Evolutionary conservation across 2,329 filamentous ascomycete genomes (phyloP).

Genomic region (Berkeleyomyces basicola): DNA sequence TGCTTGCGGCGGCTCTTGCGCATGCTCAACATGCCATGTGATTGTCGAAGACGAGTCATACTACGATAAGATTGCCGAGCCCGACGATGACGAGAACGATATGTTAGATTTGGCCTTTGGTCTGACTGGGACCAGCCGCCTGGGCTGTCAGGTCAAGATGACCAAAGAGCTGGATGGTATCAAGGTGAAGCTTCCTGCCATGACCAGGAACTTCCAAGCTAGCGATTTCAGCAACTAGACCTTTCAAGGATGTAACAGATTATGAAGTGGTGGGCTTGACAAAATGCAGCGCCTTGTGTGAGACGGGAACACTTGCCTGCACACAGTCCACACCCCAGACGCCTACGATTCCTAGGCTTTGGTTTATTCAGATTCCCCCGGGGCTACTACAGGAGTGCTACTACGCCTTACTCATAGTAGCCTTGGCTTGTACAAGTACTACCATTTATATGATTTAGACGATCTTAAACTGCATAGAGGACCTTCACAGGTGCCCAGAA

Average conservation of each 20-base stretch:
- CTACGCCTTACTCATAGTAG: neutral
- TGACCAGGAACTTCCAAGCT: slow-evolving; percentile 91
- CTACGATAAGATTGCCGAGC: slow-evolving; percentile 65
- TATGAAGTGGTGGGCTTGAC: neutral
- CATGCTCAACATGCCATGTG: slow-evolving; percentile 85
- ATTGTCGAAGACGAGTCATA: slow-evolving; percentile 58
- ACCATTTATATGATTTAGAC: slow-evolving; percentile 12
- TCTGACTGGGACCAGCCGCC: slow-evolving; percentile 63
- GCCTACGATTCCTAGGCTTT: neutral
- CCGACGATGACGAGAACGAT: slow-evolving; percentile 69
- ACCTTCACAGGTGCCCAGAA: neutral
- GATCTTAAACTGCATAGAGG: neutral
- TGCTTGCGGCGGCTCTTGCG: slow-evolving; percentile 85
- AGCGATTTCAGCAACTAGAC: slow-evolving; percentile 56
- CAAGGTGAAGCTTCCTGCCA: slow-evolving; percentile 68
- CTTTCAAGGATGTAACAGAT: too few species aligned
- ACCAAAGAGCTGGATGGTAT: slow-evolving; percentile 76
- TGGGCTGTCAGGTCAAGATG: slow-evolving; percentile 90
- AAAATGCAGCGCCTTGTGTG: neutral
- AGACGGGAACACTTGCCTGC: neutral
- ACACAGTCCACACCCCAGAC: neutral
- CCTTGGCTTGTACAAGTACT: slow-evolving; percentile 10
- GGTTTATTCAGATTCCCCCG: neutral
- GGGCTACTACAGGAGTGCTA: neutral
- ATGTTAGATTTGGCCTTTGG: slow-evolving; percentile 87